These are phyloP conservation scores for Allomyces macrogynus DNA, from an alignment of 192 early-diverging fungal species.

Conservation along the genomic window DNA sequence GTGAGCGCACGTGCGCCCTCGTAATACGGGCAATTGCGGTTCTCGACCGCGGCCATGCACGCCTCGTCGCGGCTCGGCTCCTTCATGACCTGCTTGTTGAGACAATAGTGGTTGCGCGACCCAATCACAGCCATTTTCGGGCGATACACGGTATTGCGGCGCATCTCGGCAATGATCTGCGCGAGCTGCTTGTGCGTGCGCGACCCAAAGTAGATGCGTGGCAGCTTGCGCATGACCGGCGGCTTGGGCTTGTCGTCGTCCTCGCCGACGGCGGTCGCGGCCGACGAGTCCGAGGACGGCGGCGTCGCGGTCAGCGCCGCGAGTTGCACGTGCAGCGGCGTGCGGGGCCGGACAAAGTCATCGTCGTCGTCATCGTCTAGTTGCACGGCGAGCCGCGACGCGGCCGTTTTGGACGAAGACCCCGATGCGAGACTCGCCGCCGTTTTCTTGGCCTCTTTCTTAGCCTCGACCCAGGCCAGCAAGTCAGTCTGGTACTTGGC, in stretches of 20 bases:
- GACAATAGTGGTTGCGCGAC: background rate
- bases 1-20: background rate
- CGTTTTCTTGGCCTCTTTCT: background rate
- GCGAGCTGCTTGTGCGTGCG: conserved; percentile 38
- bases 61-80: conserved; percentile 26
- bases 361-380: background rate
- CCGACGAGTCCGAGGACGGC: conserved; percentile 5
- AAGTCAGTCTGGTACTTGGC: conserved; percentile 1
- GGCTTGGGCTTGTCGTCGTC: background rate
- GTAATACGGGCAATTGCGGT: conserved; percentile 1
- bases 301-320: conserved; percentile 7
- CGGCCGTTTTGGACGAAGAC: background rate
- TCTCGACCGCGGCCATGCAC: conserved; percentile 24
- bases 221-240: background rate
- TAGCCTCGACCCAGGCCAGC: background rate
- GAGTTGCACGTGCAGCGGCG: background rate
- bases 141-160: conserved; percentile 29
- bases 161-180: conserved; percentile 30
- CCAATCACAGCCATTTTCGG: conserved; percentile 6
- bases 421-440: too few species aligned
- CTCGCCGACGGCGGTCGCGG: background rate
- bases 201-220: conserved; percentile 26
- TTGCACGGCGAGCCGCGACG: background rate
- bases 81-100: conserved; percentile 11
- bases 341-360: too few species aligned